These are phyloP conservation scores for Chimonanthus salicifolius DNA, from an alignment of 164 flowering plant species.

Conservation along the genomic window DNA sequence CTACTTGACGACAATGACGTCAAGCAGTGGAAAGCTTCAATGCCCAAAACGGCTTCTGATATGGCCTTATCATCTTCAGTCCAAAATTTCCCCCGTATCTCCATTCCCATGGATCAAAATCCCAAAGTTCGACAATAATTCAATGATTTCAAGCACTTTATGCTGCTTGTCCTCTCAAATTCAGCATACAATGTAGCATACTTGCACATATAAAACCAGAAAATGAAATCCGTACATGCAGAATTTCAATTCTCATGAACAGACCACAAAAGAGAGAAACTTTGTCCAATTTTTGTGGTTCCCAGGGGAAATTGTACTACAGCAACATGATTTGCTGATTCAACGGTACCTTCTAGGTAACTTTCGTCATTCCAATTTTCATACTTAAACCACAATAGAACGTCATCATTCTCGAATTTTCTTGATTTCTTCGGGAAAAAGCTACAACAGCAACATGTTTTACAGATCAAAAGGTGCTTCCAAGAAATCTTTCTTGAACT, in stretches of 20 bases:
- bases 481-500: not conserved
- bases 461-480: too few species aligned
- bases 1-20: not conserved
- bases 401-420: too few species aligned
- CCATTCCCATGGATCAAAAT: conserved; percentile 7
- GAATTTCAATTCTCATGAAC: not conserved
- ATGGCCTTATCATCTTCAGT: conserved; percentile 8
- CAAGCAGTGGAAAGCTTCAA: conserved; percentile 7
- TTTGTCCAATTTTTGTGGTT: too few species aligned
- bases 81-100: conserved; percentile 3
- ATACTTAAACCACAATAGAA: not conserved
- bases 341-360: too few species aligned
- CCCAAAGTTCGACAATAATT: not conserved
- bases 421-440: not conserved
- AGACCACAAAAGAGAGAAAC: not conserved
- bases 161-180: not conserved
- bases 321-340: not conserved
- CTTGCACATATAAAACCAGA: not conserved
- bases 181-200: too few species aligned
- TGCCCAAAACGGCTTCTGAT: conserved; percentile 8
- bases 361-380: not conserved
- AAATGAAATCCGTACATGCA: not conserved
- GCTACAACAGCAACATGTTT: not conserved
- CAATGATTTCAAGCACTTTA: too few species aligned
- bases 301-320: not conserved